Evolutionary conservation across 495 filamentous ascomycete species (phyloP).

Genomic region (Jackrogersella multiformis): DNA sequence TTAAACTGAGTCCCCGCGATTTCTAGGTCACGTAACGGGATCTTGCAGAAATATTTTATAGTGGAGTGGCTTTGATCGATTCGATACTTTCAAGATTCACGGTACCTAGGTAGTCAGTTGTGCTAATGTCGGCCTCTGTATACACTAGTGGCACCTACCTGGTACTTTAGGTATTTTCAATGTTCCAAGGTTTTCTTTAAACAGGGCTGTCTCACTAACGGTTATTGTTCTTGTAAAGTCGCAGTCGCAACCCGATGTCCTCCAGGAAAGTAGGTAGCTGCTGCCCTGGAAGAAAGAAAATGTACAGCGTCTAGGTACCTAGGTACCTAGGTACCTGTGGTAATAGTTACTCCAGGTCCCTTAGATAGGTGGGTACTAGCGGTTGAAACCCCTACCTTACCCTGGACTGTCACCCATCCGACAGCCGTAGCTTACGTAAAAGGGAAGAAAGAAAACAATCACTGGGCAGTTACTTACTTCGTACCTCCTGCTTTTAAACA

Average conservation of each 20-base stretch:
- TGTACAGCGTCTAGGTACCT: background rate
- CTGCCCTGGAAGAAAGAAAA: background rate
- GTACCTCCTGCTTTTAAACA: background rate
- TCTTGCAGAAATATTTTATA: no score
- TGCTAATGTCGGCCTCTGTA: no score
- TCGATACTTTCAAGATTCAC: no score
- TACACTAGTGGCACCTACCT: no score
- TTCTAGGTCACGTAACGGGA: conserved; percentile 1
- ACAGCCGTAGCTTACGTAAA: conserved; percentile 21
- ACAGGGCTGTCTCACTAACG: background rate
- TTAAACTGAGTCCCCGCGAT: conserved; percentile 6
- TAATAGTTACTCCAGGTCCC: no score
- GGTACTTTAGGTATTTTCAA: no score
- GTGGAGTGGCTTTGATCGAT: background rate
- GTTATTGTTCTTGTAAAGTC: no score
- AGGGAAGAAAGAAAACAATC: conserved; percentile 16
- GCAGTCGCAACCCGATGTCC: background rate
- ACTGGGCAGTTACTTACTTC: no score
- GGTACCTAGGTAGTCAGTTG: no score
- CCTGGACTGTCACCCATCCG: conserved; percentile 32
- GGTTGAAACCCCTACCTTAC: conserved; percentile 8
- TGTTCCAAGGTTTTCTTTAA: no score
- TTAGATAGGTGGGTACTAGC: no score
- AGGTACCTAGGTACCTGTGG: background rate
- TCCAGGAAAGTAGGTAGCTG: no score